These are phyloP conservation scores for Syzygium oleosum DNA, from an alignment of 345 rosid genomes.

Conservation along the genomic window DNA sequence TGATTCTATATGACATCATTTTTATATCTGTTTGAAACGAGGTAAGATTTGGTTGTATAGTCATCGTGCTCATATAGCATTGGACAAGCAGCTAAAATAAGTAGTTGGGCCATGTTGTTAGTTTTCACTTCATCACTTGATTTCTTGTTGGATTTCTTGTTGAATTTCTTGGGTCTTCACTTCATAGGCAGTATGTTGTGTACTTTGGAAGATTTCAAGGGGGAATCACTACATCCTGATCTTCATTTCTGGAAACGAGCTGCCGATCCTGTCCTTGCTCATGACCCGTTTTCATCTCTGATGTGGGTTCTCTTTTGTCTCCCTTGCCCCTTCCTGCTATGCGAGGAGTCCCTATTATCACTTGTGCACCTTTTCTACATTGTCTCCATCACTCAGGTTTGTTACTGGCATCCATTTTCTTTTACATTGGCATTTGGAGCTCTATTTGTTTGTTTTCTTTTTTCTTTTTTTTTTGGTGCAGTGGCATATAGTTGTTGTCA, in stretches of 20 bases:
- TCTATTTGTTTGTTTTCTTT: neutral
- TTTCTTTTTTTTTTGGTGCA: neutral
- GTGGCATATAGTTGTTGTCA: neutral
- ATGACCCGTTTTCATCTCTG: constrained; percentile 91
- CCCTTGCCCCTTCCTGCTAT: constrained; percentile 70
- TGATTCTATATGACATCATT: neutral
- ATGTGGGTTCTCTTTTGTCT: constrained; percentile 96
- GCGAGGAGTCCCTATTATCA: constrained; percentile 67
- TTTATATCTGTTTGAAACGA: neutral
- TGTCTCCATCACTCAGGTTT: constrained; percentile 75
- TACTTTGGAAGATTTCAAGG: constrained; percentile 36
- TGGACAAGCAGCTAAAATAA: neutral
- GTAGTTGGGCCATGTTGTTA: neutral
- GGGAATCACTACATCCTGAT: constrained; percentile 33
- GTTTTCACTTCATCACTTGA: neutral
- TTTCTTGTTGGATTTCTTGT: neutral
- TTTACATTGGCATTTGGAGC: neutral
- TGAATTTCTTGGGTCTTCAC: neutral
- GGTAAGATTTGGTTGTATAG: neutral
- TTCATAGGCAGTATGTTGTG: constrained; percentile 39
- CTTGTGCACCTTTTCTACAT: constrained; percentile 77
- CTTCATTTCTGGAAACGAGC: constrained; percentile 64
- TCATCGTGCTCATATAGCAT: neutral
- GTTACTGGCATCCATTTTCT: constrained; percentile 7
- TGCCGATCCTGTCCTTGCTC: constrained; percentile 75